A percentile compares a stretch with the other conserved stretches of the same genome.
These are phyloP conservation scores for Cryptococcus maquisensis DNA, from an alignment of 1,284 basidiomycete genomes.

Conservation along the genomic window DNA sequence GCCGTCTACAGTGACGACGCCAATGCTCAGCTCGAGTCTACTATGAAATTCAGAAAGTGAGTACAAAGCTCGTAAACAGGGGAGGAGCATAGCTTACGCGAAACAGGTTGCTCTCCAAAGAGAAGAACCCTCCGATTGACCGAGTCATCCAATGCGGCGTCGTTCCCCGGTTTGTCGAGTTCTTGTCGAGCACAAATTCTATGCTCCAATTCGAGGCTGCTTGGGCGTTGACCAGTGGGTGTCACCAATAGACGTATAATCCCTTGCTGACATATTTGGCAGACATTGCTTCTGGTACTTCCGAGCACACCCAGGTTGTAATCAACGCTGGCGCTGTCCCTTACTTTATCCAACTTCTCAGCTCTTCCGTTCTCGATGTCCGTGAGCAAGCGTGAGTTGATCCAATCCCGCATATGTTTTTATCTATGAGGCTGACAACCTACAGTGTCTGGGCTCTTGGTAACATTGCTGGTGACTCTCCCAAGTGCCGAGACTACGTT, in stretches of 20 bases:
- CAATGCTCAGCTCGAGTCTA: conserved; percentile 90
- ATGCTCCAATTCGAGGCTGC: conserved; percentile 99
- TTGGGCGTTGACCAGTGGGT: conserved; percentile 86
- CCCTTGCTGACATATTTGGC: neutral
- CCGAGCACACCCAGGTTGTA: conserved; percentile 97
- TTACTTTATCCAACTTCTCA: conserved; percentile 92
- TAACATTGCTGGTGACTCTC: conserved; percentile 94
- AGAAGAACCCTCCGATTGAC: conserved; percentile 99
- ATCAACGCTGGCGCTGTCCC: conserved; percentile 92
- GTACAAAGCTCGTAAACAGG: conserved; percentile 15
- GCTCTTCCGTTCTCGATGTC: conserved; percentile 79
- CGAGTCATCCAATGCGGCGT: conserved; percentile 97
- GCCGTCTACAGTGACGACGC: conserved; percentile 90
- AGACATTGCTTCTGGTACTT: conserved; percentile 96
- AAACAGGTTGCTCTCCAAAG: conserved; percentile 78
- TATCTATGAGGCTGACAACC: conserved; percentile 8
- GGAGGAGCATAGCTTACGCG: neutral
- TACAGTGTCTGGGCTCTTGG: conserved; percentile 82
- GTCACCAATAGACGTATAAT: neutral
- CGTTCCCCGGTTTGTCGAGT: conserved; percentile 95
- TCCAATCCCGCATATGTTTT: neutral
- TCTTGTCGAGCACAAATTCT: conserved; percentile 78
- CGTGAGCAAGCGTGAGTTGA: conserved; percentile 73
- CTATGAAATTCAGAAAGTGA: conserved; percentile 87
- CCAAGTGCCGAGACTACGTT: conserved; percentile 85